These are phyloP conservation scores for Paecilomyces dactylethromorphus DNA, from an alignment of 2,329 filamentous ascomycete species.

Conservation along the genomic window DNA sequence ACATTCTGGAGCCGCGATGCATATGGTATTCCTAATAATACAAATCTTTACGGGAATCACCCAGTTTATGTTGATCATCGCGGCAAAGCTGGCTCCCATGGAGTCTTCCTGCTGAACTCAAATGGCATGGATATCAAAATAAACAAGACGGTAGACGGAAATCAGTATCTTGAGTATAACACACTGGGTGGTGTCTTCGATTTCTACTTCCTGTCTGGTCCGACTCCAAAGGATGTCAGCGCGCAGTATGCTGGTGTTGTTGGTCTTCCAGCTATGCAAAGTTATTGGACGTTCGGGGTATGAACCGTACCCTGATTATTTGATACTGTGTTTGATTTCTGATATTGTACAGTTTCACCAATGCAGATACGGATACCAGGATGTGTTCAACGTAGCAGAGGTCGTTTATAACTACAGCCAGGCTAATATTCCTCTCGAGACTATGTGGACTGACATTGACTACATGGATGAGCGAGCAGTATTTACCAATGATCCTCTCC, in stretches of 20 bases:
- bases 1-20: constrained; percentile 66
- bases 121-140: constrained; percentile 75
- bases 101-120: constrained; percentile 64
- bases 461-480: constrained; percentile 21
- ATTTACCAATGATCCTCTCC: constrained; percentile 33
- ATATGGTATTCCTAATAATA: constrained; percentile 52
- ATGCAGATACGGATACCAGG: constrained; percentile 55
- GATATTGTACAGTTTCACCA: constrained; percentile 43
- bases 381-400: constrained; percentile 27
- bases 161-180: constrained; percentile 74
- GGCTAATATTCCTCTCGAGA: constrained; percentile 25
- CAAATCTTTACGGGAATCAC: constrained; percentile 67
- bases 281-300: constrained; percentile 59
- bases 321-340: not conserved
- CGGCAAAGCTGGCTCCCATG: constrained; percentile 50
- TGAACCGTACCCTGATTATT: constrained; percentile 3
- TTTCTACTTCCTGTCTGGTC: constrained; percentile 59
- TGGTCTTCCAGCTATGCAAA: constrained; percentile 54
- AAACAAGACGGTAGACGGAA: constrained; percentile 51
- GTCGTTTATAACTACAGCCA: constrained; percentile 27
- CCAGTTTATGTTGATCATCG: constrained; percentile 72
- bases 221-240: constrained; percentile 51
- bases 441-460: constrained; percentile 29
- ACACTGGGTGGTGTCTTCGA: constrained; percentile 70
- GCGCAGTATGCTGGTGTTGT: constrained; percentile 54